Evolutionary conservation across 495 filamentous ascomycete species (phyloP).

Genomic region (Schizothecium vesticola): DNA sequence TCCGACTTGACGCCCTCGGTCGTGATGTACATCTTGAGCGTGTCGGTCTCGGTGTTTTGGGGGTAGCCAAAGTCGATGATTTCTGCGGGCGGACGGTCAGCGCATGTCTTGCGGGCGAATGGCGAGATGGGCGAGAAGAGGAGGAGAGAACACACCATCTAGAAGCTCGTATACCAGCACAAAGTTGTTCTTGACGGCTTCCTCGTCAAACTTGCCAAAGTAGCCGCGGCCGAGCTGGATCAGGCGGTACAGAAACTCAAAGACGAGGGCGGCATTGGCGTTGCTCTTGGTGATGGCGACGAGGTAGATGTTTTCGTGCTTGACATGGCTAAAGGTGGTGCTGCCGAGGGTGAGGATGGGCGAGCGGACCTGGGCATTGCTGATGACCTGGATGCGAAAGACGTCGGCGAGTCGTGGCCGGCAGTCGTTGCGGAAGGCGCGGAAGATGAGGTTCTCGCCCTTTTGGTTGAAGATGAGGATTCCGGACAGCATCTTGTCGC

Average conservation of each 20-base stretch:
- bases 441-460: conserved; percentile 98
- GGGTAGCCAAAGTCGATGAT: conserved; percentile 99
- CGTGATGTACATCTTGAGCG: conserved; percentile 99
- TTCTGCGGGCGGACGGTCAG: conserved; percentile 48
- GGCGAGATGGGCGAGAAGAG: too few species aligned
- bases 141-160: conserved; percentile 59
- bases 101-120: not conserved
- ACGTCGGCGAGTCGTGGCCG: conserved; percentile 95
- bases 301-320: conserved; percentile 98
- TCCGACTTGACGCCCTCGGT: conserved; percentile 98
- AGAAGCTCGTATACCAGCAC: conserved; percentile 97
- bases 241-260: conserved; percentile 94
- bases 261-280: conserved; percentile 96
- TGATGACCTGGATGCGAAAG: conserved; percentile 99
- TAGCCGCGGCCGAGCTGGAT: conserved; percentile 88
- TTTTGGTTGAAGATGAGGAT: conserved; percentile 99
- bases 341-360: conserved; percentile 96
- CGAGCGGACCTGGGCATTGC: conserved; percentile 94
- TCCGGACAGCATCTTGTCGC: conserved; percentile 77
- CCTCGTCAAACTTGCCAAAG: conserved; percentile 99
- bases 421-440: conserved; percentile 96
- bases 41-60: conserved; percentile 98
- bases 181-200: conserved; percentile 99
- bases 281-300: conserved; percentile 99
- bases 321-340: conserved; percentile 98